A percentile compares a stretch with the other conserved stretches of the same genome.
phyloP scores from a whole-genome alignment of 192 early-diverging fungal species.

The Oehlia diaphana region DNA sequence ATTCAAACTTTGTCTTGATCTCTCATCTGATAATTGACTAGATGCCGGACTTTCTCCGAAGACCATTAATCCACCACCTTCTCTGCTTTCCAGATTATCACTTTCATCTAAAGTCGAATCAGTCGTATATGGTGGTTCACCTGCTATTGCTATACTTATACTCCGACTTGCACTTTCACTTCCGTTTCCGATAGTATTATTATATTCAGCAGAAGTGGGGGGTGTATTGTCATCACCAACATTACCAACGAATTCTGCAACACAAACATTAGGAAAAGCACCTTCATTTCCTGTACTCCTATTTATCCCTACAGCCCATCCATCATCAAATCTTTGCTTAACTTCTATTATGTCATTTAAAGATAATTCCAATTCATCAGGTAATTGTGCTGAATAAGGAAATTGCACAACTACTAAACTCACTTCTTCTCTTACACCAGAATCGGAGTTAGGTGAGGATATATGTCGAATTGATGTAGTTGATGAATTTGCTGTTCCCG shows the following conservation, averaged over 20 bases:
- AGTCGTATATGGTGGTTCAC: no score
- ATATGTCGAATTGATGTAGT: neutral
- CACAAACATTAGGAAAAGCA: slow-evolving; percentile 84
- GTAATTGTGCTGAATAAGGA: slow-evolving; percentile 66
- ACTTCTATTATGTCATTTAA: slow-evolving; percentile 72
- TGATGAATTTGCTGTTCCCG: neutral
- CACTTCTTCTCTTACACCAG: neutral
- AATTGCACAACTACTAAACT: slow-evolving; percentile 19
- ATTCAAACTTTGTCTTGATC: neutral
- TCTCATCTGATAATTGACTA: neutral
- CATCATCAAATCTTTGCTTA: slow-evolving; percentile 79
- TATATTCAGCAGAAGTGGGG: no score
- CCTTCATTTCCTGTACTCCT: slow-evolving; percentile 67
- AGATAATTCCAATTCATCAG: slow-evolving; percentile 76
- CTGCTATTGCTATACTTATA: neutral
- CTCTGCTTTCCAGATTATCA: neutral
- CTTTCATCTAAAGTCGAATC: neutral
- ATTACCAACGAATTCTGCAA: slow-evolving; percentile 28
- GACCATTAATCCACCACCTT: neutral
- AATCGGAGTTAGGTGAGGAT: neutral
- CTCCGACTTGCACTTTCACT: neutral
- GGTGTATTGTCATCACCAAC: neutral
- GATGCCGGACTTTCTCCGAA: neutral
- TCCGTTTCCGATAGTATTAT: no score
- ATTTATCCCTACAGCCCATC: slow-evolving; percentile 87